Percentiles rank a stretch among this genome's conserved stretches.
Evolutionary conservation across 768 basidiomycete genomes (phyloP).

Genomic region (Leucocoprinus leucothites): DNA sequence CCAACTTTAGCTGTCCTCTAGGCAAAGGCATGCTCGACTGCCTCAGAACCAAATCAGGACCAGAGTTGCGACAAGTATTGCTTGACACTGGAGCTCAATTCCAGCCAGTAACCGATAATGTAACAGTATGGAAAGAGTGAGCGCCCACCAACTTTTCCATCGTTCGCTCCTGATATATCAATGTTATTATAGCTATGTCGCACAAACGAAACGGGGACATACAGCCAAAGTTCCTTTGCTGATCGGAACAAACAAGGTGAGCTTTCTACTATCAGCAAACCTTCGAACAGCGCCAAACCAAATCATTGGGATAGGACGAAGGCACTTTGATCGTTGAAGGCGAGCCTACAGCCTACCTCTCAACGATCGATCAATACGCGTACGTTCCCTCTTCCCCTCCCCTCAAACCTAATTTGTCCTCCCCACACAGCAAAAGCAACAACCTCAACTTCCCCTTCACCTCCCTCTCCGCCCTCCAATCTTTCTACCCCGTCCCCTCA

Average conservation of each 20-base stretch:
- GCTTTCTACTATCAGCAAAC: background rate
- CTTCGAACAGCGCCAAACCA: background rate
- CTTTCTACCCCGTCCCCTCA: conserved; percentile 26
- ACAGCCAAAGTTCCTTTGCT: conserved; percentile 28
- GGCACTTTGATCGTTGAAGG: conserved; percentile 31
- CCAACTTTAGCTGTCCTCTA: conserved; percentile 24
- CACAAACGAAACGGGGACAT: conserved; percentile 25
- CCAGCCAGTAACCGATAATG: conserved; percentile 31
- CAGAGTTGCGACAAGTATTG: conserved; percentile 21
- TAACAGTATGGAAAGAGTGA: conserved; percentile 32
- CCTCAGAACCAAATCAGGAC: conserved; percentile 23
- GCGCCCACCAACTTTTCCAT: background rate
- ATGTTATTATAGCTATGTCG: conserved; percentile 22
- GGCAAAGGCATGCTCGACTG: conserved; percentile 25
- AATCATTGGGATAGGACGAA: conserved; percentile 23
- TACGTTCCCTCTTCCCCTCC: conserved; percentile 1
- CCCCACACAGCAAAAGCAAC: conserved; percentile 24
- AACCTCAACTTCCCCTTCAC: conserved; percentile 32
- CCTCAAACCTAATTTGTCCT: background rate
- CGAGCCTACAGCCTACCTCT: conserved; percentile 29
- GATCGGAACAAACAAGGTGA: conserved; percentile 29
- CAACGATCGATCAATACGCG: conserved; percentile 26
- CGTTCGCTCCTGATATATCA: background rate
- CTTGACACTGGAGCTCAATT: conserved; percentile 28
- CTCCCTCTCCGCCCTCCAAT: conserved; percentile 19